Base-by-base conservation (phyloP, 495 filamentous ascomycete species). In the Aspergillus cristatus region DNA sequence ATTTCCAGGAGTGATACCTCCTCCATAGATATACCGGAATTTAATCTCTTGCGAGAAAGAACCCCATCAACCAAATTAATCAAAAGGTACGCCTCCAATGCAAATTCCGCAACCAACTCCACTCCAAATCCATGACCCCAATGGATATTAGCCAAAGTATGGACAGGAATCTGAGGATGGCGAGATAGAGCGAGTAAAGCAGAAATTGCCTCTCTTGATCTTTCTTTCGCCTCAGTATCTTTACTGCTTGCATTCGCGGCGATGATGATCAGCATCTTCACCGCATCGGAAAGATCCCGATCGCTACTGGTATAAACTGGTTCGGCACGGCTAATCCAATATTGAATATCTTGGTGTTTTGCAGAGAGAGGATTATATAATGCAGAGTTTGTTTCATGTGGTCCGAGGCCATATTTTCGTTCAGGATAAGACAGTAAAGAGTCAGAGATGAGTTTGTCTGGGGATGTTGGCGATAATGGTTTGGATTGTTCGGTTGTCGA, bases 51-150 rank as follows among this genome's bases (percentile, higher is more conserved):
- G 24, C 24, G 24, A 26, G 24, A 12, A 28, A 38, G 2, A 5
- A 38, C 28, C 24, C 26, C 26, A 18, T n/a, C 36, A 11, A 28
- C 26, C 1, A 38, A 13, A 14, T 38, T 38, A 14, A 38, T 12
- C 25, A 31, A 13, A 16, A 38, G 8, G 26, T 38, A 38, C 7
- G 15, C 15, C 11, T 38, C 28, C 14, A 38, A 17, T 3, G 36
- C 36, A 17, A 29, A 16, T 15, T 38, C 14, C 2, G 26, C 28
- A 12, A 38, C 15, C 14, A 28, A 26, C 3, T 12, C 17, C 12
- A 38, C 36, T 3, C 36, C 36, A 26, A 38, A 32, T 11, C 14
- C n/a, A 18, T 38, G 36, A 12, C 36, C 36, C 36, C 36, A 38
- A 18, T 28, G 24, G 4, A 38, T 13, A 20, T 12, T 17, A 7